Percentiles rank a stretch among this genome's conserved stretches.
Conservation (phyloP, 495 filamentous ascomycete genomes). For the Jackrogersella minutella region DNA sequence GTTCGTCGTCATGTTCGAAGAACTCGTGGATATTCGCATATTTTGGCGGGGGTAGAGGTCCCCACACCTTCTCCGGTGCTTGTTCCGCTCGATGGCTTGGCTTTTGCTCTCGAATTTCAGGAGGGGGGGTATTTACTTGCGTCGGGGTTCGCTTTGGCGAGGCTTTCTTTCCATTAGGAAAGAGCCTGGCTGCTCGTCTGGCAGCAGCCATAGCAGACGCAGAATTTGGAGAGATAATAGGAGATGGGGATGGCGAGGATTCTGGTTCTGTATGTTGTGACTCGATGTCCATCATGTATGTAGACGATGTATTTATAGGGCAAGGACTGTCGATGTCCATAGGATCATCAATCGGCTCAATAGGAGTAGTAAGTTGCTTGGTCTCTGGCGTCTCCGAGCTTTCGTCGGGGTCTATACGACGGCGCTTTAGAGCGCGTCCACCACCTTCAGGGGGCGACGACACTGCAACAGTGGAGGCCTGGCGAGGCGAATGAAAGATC, state of each 20-base stretch:
- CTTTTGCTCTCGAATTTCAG: slow-evolving; percentile 7
- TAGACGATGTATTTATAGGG: not conserved
- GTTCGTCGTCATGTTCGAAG: slow-evolving; percentile 36
- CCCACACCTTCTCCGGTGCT: not conserved
- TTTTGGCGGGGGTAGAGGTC: slow-evolving; percentile 22
- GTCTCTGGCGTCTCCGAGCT: not conserved
- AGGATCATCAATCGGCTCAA: not conserved
- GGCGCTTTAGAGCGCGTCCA: slow-evolving; percentile 25
- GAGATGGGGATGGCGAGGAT: slow-evolving; percentile 23
- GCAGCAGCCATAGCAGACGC: slow-evolving; percentile 15
- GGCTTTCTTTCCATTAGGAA: slow-evolving; percentile 15
- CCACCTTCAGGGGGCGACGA: slow-evolving; percentile 17
- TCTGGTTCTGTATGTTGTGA: not conserved
- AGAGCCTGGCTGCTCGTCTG: slow-evolving; percentile 19
- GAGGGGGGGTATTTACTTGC: slow-evolving; percentile 12
- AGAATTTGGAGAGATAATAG: slow-evolving; percentile 22
- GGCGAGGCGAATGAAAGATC: slow-evolving; percentile 10
- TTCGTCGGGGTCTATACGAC: slow-evolving; percentile 12
- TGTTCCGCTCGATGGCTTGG: not conserved
- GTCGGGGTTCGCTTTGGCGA: not conserved
- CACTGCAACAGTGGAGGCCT: not conserved
- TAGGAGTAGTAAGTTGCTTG: not conserved
- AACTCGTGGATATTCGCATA: slow-evolving; percentile 34
- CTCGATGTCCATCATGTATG: not conserved
- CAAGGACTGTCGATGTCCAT: slow-evolving; percentile 27